Conservation (phyloP, 2,329 filamentous ascomycete species). For the Talaromyces sp. region DNA sequence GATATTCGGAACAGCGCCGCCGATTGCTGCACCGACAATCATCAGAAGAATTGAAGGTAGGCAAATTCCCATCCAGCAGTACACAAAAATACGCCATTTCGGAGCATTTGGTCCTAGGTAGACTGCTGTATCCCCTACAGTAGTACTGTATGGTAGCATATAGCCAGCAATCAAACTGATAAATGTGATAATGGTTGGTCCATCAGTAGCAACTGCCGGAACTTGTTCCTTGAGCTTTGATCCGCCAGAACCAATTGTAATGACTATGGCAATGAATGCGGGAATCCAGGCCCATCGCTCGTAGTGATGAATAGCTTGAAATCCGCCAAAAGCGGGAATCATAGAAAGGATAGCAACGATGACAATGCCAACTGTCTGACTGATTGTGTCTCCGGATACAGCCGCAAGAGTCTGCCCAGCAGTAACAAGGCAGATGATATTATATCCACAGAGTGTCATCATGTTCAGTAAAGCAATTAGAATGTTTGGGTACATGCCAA, state of each 20-base stretch:
- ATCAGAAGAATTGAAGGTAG: conserved; percentile 69
- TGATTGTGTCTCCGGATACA: conserved; percentile 66
- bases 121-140: conserved; percentile 50
- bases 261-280: conserved; percentile 66
- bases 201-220: conserved; percentile 58
- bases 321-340: conserved; percentile 66
- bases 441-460: conserved; percentile 71
- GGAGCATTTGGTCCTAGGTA: conserved; percentile 61
- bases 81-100: conserved; percentile 60
- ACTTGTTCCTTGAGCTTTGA: conserved; percentile 21
- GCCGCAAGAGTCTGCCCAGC: conserved; percentile 74
- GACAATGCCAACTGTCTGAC: conserved; percentile 65
- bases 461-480: conserved; percentile 67
- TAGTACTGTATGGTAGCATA: conserved; percentile 69
- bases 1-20: not conserved
- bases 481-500: conserved; percentile 47
- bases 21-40: conserved; percentile 66
- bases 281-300: conserved; percentile 74
- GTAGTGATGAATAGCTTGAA: conserved; percentile 72
- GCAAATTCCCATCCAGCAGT: conserved; percentile 65
- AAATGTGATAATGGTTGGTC: conserved; percentile 62
- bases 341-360: conserved; percentile 68
- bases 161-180: conserved; percentile 64
- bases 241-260: conserved; percentile 60
- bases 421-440: conserved; percentile 72